These are phyloP conservation scores for Stropharia rugosoannulata DNA, from an alignment of 768 basidiomycete species.

Conservation along the genomic window DNA sequence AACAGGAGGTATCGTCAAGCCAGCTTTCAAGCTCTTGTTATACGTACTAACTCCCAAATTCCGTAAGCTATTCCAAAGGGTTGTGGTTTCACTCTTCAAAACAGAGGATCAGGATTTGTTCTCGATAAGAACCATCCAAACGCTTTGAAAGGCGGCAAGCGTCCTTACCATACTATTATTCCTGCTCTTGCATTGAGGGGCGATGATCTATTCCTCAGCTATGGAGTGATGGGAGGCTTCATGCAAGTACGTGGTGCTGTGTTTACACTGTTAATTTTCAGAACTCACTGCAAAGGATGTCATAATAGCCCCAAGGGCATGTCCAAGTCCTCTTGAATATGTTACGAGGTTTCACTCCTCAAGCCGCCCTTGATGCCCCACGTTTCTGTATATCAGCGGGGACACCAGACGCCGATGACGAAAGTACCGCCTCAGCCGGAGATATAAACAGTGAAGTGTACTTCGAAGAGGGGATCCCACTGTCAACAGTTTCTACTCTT, in stretches of 20 bases:
- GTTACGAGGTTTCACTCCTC: slow-evolving; percentile 81
- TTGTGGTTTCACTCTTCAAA: slow-evolving; percentile 96
- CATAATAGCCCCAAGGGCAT: slow-evolving; percentile 84
- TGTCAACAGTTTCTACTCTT: slow-evolving; percentile 62
- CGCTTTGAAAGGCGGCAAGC: slow-evolving; percentile 79
- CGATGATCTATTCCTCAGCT: slow-evolving; percentile 83
- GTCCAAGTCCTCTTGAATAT: slow-evolving; percentile 92
- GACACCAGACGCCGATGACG: slow-evolving; percentile 56
- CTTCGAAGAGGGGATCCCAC: slow-evolving; percentile 81
- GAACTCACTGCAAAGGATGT: background rate
- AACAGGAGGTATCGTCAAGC: slow-evolving; percentile 59
- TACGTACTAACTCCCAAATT: background rate
- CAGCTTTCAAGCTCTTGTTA: no score
- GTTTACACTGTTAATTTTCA: background rate
- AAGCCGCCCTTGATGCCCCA: slow-evolving; percentile 91
- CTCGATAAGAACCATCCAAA: slow-evolving; percentile 85
- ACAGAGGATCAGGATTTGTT: slow-evolving; percentile 85
- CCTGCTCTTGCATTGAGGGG: slow-evolving; percentile 81
- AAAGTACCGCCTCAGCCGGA: slow-evolving; percentile 48
- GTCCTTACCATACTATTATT: slow-evolving; percentile 91
- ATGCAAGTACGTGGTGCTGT: slow-evolving; percentile 59
- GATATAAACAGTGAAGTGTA: slow-evolving; percentile 84
- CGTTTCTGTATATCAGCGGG: slow-evolving; percentile 95
- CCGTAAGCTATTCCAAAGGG: slow-evolving; percentile 80
- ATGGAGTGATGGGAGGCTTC: slow-evolving; percentile 90